phyloP scores from a whole-genome alignment of 176 grass and related monocot genomes.

The Melocanna baccifera region DNA sequence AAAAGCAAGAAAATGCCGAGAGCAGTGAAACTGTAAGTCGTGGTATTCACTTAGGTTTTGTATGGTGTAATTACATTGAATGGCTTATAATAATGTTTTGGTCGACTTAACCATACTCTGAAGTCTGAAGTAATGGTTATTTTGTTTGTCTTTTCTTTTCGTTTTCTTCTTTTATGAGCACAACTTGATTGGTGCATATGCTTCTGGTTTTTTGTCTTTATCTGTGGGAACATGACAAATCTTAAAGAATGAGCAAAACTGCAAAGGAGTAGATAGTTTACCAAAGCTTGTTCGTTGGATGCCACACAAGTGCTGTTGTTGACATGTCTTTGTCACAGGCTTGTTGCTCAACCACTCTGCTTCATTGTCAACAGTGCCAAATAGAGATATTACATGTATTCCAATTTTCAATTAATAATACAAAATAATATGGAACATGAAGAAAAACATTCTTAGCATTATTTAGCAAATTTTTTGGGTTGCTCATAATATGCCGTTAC shows the following conservation, averaged over 20 bases:
- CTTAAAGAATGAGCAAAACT: conserved; percentile 44
- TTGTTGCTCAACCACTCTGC: conserved; percentile 40
- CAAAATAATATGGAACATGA: background rate
- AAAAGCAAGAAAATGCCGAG: conserved; percentile 54
- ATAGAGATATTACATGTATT: background rate
- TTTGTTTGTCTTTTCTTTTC: conserved; percentile 7
- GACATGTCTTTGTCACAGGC: conserved; percentile 37
- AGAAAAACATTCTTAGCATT: conserved; percentile 1
- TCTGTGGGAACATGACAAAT: conserved; percentile 34
- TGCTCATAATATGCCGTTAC: background rate
- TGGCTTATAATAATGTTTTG: background rate
- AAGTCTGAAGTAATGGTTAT: background rate
- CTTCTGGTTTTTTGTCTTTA: conserved; percentile 23
- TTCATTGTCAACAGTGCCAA: conserved; percentile 14
- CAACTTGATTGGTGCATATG: background rate
- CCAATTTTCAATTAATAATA: conserved; percentile 18
- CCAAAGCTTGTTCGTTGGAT: conserved; percentile 29
- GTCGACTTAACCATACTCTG: background rate
- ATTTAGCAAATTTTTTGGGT: background rate
- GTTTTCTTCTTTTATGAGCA: background rate
- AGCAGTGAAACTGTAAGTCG: conserved; percentile 68
- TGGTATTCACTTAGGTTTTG: conserved; percentile 12
- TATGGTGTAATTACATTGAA: background rate
- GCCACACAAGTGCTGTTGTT: conserved; percentile 42
- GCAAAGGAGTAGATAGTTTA: conserved; percentile 43